Evolutionary conservation across 228 moss, liverwort and hornwort genomes (phyloP).

Genomic region (Sphagnum fallax): DNA sequence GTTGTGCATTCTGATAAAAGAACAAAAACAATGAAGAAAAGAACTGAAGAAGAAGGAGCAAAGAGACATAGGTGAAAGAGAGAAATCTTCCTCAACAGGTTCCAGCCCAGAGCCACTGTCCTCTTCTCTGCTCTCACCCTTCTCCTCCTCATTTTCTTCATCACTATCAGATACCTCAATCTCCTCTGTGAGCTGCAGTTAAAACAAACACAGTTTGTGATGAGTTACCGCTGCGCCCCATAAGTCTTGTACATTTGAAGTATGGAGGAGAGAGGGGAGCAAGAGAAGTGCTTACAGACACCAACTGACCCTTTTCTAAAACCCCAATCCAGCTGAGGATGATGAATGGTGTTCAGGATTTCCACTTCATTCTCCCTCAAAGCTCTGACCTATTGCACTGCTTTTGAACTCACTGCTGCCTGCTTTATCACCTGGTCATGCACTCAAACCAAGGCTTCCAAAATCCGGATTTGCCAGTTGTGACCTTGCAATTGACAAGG

Average conservation of each 20-base stretch:
- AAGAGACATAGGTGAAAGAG: background rate
- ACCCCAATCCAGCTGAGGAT: conserved; percentile 37
- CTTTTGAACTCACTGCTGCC: conserved; percentile 56
- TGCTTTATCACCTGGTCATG: conserved; percentile 78
- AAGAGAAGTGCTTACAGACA: too few relatives aligned
- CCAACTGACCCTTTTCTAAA: conserved; percentile 61
- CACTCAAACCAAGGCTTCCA: conserved; percentile 83
- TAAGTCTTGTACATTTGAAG: too few relatives aligned
- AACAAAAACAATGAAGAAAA: background rate
- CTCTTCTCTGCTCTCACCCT: conserved; percentile 56
- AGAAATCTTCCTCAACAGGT: conserved; percentile 44
- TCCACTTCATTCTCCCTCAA: conserved; percentile 19
- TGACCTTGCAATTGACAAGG: conserved; percentile 58
- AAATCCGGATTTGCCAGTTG: conserved; percentile 82
- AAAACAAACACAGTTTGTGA: background rate
- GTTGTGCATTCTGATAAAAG: background rate
- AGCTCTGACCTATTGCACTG: conserved; percentile 55
- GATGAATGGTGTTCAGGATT: conserved; percentile 24
- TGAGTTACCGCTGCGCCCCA: background rate
- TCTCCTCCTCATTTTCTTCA: conserved; percentile 80
- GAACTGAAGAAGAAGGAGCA: too few relatives aligned
- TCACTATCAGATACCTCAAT: conserved; percentile 77
- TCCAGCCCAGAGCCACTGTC: conserved; percentile 57
- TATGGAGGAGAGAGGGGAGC: too few relatives aligned
- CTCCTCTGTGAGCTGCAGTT: conserved; percentile 67